phyloP scores from a whole-genome alignment of 208 protist genomes.

The Angomonas ambiguus region DNA sequence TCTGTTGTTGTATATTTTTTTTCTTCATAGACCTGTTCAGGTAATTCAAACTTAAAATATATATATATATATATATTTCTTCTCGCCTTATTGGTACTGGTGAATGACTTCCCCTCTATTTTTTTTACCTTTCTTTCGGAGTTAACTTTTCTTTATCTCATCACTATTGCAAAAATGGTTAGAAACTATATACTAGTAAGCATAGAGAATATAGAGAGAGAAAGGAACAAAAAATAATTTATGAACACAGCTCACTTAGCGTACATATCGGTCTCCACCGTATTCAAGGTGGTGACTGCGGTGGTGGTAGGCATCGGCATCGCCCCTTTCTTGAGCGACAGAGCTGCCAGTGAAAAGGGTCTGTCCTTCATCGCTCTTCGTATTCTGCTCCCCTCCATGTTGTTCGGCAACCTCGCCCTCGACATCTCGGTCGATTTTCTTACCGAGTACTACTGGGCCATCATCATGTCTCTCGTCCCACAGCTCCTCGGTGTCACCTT shows the following conservation, averaged over 20 bases:
- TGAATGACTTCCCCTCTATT: too few relatives aligned
- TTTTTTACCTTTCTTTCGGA: too few relatives aligned
- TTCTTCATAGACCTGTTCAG: too few relatives aligned
- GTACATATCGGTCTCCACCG: slow-evolving; percentile 11
- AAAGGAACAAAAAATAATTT: background rate
- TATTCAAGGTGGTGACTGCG: slow-evolving; percentile 20
- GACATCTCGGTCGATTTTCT: slow-evolving; percentile 29
- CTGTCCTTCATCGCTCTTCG: slow-evolving; percentile 25
- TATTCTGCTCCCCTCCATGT: slow-evolving; percentile 21
- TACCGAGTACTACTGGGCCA: slow-evolving; percentile 37
- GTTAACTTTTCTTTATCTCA: background rate
- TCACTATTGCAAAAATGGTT: too few relatives aligned
- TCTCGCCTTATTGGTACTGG: too few relatives aligned
- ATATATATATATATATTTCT: background rate
- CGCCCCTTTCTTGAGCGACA: slow-evolving; percentile 10
- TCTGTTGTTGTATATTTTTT: too few relatives aligned
- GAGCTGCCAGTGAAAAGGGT: slow-evolving; percentile 16
- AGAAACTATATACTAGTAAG: too few relatives aligned
- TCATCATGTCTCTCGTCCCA: slow-evolving; percentile 43
- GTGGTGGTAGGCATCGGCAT: slow-evolving; percentile 17
- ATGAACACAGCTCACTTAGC: slow-evolving; percentile 10
- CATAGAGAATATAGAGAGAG: background rate
- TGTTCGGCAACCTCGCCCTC: slow-evolving; percentile 21
- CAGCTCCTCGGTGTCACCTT: slow-evolving; percentile 26
- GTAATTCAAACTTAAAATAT: too few relatives aligned